These are phyloP conservation scores for Aureoboletus auriporus DNA, from an alignment of 768 basidiomycete species.

Conservation along the genomic window DNA sequence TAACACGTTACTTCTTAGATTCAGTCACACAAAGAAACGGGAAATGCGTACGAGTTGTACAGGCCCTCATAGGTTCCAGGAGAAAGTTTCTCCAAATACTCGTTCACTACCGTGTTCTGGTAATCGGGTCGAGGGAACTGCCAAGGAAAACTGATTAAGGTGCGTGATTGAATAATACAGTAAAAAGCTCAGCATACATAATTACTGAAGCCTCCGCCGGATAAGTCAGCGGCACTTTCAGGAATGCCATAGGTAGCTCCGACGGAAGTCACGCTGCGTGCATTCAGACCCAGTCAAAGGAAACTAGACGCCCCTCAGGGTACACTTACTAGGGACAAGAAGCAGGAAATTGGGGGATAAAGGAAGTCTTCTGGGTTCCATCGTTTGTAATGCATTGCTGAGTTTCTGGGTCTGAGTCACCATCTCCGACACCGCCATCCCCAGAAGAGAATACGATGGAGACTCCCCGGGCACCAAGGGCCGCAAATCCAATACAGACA, in stretches of 20 bases:
- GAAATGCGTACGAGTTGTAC: slow-evolving; percentile 50
- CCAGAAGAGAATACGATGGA: slow-evolving; percentile 65
- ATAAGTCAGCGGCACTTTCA: slow-evolving; percentile 57
- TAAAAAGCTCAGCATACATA: slow-evolving; percentile 37
- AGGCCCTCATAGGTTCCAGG: slow-evolving; percentile 51
- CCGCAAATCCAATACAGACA: slow-evolving; percentile 56
- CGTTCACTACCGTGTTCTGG: slow-evolving; percentile 42
- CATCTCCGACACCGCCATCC: slow-evolving; percentile 67
- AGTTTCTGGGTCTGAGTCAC: slow-evolving; percentile 47
- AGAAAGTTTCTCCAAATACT: slow-evolving; percentile 43
- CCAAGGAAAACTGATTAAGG: not conserved
- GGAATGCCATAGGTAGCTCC: slow-evolving; percentile 61
- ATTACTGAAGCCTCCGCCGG: slow-evolving; percentile 73
- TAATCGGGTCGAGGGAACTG: slow-evolving; percentile 55
- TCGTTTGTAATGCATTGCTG: slow-evolving; percentile 57
- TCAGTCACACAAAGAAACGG: not conserved
- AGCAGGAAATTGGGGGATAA: slow-evolving; percentile 61
- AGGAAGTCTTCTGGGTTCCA: slow-evolving; percentile 50
- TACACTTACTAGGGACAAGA: slow-evolving; percentile 49
- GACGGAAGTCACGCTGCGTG: slow-evolving; percentile 61
- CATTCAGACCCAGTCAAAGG: not conserved
- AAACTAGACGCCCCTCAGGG: not conserved
- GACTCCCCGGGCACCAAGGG: slow-evolving; percentile 64
- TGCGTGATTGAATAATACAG: not conserved
- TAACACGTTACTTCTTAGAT: slow-evolving; percentile 11